Base-by-base conservation (phyloP, 2,329 filamentous ascomycete species). In the Camptophora hylomeconis region DNA sequence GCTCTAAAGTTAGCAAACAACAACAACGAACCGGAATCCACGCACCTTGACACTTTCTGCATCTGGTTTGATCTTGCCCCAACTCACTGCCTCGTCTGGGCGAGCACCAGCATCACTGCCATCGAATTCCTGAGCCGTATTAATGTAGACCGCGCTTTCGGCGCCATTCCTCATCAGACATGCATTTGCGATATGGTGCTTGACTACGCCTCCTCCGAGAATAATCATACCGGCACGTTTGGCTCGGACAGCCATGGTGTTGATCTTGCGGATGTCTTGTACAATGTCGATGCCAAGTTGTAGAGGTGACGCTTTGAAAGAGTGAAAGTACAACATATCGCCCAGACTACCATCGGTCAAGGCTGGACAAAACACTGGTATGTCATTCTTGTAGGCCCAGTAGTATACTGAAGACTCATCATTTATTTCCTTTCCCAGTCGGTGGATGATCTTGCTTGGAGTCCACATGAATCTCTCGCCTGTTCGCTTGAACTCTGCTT, bases 271-370 rank as follows among this genome's bases (percentile, higher is more conserved):
- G 37, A 98, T 89, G 48, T 98, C 89, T 48, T 92, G 80, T 13
- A 94, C 82, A 34, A 95, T 83, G 52, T 95, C 89, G 36, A 94
- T 72, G 32, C 76, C 73, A 22, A 98, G 66, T 53, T 87, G 80
- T 36, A 63, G 60, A 3, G 87, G 87, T 2, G 81, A 86, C 0
- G 81, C 60, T 53, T 87, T 89, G 69, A 84, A 98, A 1, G 86
- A 92, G 60, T 98, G 87, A 54, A 98, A 95, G 58, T 94, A 95
- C 21, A 98, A 65, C 89, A 98, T 98, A 54, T 98, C 89, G 4
- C 89, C 89, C 12, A 98, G 59, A 45, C 82, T 92, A 11, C 89
- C 89, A 49, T 98, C 89, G 0, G 89, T 98, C 45, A 98, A 62
- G 5, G 89, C 89, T 0, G 89, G 89, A 50, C 87, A 95, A 62